These are phyloP conservation scores for Malus sieversii DNA, from an alignment of 306 rosid species.

Conservation along the genomic window DNA sequence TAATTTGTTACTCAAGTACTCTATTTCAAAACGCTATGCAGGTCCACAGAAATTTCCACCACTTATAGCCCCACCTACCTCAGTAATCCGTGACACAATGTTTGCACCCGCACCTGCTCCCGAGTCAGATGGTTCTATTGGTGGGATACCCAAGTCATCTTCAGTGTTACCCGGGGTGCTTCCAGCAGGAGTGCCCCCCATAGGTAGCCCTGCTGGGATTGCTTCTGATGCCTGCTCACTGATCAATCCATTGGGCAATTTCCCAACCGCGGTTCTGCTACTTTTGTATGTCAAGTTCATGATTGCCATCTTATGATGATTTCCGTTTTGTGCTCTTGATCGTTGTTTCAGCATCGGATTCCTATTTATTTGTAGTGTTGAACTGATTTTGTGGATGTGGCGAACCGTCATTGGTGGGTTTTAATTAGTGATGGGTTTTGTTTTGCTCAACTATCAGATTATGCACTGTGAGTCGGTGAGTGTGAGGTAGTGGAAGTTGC, in stretches of 20 bases:
- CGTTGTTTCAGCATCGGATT: constrained; percentile 5
- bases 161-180: constrained; percentile 31
- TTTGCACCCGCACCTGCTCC: constrained; percentile 79
- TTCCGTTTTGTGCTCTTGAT: constrained; percentile 9
- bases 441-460: not conserved
- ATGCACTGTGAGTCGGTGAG: not conserved
- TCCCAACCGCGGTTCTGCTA: constrained; percentile 28
- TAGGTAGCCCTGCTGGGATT: constrained; percentile 52
- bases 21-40: constrained; percentile 31
- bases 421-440: constrained; percentile 15
- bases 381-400: constrained; percentile 34
- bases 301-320: constrained; percentile 35
- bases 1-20: not conserved
- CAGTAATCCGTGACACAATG: constrained; percentile 37
- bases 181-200: constrained; percentile 64
- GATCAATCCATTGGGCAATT: constrained; percentile 43
- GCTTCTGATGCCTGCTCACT: constrained; percentile 57
- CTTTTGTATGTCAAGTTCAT: constrained; percentile 35
- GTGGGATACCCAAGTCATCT: constrained; percentile 32
- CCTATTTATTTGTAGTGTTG: constrained; percentile 28
- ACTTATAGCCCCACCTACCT: constrained; percentile 68
- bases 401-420: constrained; percentile 9
- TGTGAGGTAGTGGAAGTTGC: constrained; percentile 11
- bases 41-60: constrained; percentile 74
- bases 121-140: constrained; percentile 40